phyloP scores from a whole-genome alignment of 2,329 filamentous ascomycete genomes.

The Sordariomycetes sp. region DNA sequence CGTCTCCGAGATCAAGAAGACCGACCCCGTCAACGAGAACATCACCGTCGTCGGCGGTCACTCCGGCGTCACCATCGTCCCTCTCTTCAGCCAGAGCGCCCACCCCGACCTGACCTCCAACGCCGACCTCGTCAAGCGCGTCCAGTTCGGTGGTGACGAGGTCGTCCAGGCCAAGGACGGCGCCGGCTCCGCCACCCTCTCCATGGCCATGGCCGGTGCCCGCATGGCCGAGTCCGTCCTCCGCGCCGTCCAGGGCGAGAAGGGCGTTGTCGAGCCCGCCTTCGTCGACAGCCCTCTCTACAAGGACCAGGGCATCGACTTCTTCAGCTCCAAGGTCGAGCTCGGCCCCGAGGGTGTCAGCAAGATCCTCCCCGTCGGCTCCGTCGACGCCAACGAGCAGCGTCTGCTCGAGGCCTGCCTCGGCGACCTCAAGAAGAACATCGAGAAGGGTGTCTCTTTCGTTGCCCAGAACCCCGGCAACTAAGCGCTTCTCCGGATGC shows the following conservation, averaged over 20 bases:
- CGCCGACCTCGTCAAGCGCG: constrained; percentile 77
- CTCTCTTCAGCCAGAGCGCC: constrained; percentile 88
- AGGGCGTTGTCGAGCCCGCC: constrained; percentile 89
- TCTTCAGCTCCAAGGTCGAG: constrained; percentile 93
- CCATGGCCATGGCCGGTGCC: constrained; percentile 94
- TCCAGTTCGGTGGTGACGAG: constrained; percentile 98
- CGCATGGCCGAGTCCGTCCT: constrained; percentile 83
- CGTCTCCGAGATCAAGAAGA: constrained; percentile 87
- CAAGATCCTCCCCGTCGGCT: constrained; percentile 83
- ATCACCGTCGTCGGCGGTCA: constrained; percentile 96
- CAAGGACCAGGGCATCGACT: constrained; percentile 96
- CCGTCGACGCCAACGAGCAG: constrained; percentile 79
- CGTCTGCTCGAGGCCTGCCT: constrained; percentile 81
- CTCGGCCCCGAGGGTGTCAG: constrained; percentile 93
- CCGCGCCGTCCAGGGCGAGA: constrained; percentile 86
- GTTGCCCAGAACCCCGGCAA: constrained; percentile 51
- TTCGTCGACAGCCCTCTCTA: constrained; percentile 96
- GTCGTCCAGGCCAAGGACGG: constrained; percentile 99
- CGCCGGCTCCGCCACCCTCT: constrained; percentile 91
- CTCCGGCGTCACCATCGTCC: constrained; percentile 96
- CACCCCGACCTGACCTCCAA: constrained; percentile 76
- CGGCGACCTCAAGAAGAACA: constrained; percentile 85
- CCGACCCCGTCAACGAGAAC: constrained; percentile 85
- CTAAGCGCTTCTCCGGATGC: too few relatives aligned
- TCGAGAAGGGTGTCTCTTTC: constrained; percentile 72